These are phyloP conservation scores for Przewalskia tangutica DNA, from an alignment of 257 asterid genomes.

Conservation along the genomic window DNA sequence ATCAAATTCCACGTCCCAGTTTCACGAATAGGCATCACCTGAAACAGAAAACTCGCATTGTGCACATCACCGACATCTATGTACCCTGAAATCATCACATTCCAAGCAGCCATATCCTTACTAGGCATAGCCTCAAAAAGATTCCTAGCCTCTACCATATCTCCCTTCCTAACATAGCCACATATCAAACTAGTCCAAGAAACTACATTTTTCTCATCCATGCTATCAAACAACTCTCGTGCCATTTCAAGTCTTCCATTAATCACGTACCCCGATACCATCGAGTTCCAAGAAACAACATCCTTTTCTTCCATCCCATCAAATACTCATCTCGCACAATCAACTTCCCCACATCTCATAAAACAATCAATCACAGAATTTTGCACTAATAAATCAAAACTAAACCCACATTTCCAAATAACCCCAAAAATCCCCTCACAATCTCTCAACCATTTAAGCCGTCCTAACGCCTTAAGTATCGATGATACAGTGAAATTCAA, in stretches of 20 bases:
- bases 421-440: slow-evolving; percentile 11
- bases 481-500: slow-evolving; percentile 13
- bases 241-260: slow-evolving; percentile 6
- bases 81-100: slow-evolving; percentile 3
- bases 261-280: slow-evolving; percentile 9
- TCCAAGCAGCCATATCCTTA: slow-evolving; percentile 5
- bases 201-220: slow-evolving; percentile 1
- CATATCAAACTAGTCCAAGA: slow-evolving; percentile 12
- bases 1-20: not conserved
- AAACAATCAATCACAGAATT: slow-evolving; percentile 11
- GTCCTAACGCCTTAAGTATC: slow-evolving; percentile 13
- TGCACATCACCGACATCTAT: not conserved
- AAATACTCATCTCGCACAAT: slow-evolving; percentile 5
- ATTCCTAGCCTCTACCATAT: slow-evolving; percentile 5
- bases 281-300: slow-evolving; percentile 16
- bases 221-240: not conserved
- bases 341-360: slow-evolving; percentile 9
- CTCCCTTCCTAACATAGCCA: slow-evolving; percentile 3
- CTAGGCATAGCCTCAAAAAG: not conserved
- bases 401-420: slow-evolving; percentile 1
- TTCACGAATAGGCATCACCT: not conserved
- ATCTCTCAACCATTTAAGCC: slow-evolving; percentile 6
- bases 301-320: slow-evolving; percentile 15
- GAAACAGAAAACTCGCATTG: not conserved
- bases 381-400: slow-evolving; percentile 12